phyloP scores from a whole-genome alignment of 2,329 filamentous ascomycete species.

The Paecilomyces niveus region DNA sequence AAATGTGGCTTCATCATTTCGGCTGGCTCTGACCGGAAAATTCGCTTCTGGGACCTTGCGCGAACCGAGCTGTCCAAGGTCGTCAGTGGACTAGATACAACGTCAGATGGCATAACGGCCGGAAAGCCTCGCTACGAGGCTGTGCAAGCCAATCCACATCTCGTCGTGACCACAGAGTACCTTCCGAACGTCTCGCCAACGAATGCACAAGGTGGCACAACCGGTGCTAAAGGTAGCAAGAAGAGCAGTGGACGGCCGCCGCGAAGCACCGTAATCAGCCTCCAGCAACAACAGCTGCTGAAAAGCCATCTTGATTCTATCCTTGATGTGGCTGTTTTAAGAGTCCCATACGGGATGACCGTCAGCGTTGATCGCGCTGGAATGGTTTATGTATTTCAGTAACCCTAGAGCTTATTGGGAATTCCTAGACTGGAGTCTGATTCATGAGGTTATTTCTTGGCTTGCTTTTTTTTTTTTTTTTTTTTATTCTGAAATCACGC shows the following conservation, averaged over 20 bases:
- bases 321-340: constrained; percentile 78
- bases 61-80: constrained; percentile 71
- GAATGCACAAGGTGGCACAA: constrained; percentile 20
- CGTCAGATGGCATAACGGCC: constrained; percentile 46
- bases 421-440: neutral
- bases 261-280: constrained; percentile 75
- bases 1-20: constrained; percentile 80
- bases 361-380: constrained; percentile 84
- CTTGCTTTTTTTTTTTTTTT: neutral
- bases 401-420: neutral
- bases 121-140: constrained; percentile 63
- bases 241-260: constrained; percentile 46
- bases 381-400: constrained; percentile 76
- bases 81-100: constrained; percentile 67
- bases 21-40: constrained; percentile 79
- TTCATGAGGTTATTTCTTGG: neutral
- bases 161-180: constrained; percentile 62
- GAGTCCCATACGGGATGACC: constrained; percentile 87
- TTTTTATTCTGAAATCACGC: neutral
- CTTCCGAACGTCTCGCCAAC: constrained; percentile 32
- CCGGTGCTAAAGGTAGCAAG: constrained; percentile 19
- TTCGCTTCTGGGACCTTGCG: constrained; percentile 88
- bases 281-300: constrained; percentile 79
- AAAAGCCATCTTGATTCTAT: constrained; percentile 83
- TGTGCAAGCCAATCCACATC: constrained; percentile 54